These are phyloP conservation scores for Yarrowia osloensis DNA, from an alignment of 805 yeast genomes.

Conservation along the genomic window DNA sequence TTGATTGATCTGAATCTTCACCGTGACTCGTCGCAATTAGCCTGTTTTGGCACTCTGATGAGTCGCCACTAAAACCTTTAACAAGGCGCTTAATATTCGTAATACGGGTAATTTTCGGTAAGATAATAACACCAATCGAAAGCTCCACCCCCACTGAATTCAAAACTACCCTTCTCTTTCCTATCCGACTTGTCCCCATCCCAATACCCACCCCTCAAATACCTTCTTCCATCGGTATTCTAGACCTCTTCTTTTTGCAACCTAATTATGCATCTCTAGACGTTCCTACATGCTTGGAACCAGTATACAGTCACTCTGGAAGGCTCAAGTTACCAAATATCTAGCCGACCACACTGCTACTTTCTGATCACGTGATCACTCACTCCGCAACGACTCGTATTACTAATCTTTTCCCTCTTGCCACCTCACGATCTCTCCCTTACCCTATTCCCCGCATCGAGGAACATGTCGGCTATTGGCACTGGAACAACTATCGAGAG, in stretches of 20 bases:
- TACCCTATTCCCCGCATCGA: constrained; percentile 21
- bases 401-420: neutral
- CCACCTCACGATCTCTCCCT: neutral
- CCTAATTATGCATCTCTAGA: neutral
- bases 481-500: neutral
- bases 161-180: neutral
- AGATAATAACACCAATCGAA: too few relatives aligned
- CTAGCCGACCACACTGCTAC: too few relatives aligned
- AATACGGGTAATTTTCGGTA: too few relatives aligned
- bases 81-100: neutral
- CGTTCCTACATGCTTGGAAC: too few relatives aligned
- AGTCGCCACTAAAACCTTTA: neutral
- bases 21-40: too few relatives aligned
- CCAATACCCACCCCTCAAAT: neutral
- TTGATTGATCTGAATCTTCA: too few relatives aligned
- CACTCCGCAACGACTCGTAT: neutral
- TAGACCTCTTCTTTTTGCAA: neutral
- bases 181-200: too few relatives aligned
- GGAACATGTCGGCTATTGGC: neutral
- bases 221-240: neutral
- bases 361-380: neutral
- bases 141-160: neutral
- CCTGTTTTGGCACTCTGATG: neutral
- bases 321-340: too few relatives aligned
- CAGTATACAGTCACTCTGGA: too few relatives aligned